These are phyloP conservation scores for Bipolaris victoriae DNA, from an alignment of 2,329 filamentous ascomycete genomes.

Conservation along the genomic window DNA sequence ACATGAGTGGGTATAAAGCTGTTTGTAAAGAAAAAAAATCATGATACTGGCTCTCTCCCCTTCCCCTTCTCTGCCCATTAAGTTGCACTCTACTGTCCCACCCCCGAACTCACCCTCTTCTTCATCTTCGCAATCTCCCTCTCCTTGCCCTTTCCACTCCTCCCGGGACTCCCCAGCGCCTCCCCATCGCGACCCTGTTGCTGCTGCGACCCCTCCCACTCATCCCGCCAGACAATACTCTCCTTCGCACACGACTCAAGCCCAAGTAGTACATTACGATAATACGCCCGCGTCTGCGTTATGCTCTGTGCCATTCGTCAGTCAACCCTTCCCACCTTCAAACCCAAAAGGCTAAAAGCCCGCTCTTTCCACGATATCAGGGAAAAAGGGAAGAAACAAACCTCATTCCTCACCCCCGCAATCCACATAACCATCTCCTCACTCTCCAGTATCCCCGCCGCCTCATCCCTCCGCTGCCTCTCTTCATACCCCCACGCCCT, in stretches of 20 bases:
- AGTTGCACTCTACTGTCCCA: neutral
- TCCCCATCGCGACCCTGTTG: conserved; percentile 10
- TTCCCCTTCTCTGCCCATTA: neutral
- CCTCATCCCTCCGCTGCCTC: conserved; percentile 38
- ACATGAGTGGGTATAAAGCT: neutral
- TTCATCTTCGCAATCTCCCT: conserved; percentile 21
- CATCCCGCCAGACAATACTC: conserved; percentile 27
- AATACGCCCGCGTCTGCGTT: conserved; percentile 39
- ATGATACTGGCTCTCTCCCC: neutral
- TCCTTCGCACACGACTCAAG: neutral
- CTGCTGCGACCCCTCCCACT: conserved; percentile 9
- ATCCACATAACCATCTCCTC: conserved; percentile 49
- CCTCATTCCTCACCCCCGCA: conserved; percentile 42
- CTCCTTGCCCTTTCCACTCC: conserved; percentile 24
- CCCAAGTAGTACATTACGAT: conserved; percentile 35
- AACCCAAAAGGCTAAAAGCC: too few relatives aligned
- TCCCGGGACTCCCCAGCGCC: conserved; percentile 17
- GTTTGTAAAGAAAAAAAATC: neutral
- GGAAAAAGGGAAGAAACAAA: conserved; percentile 14
- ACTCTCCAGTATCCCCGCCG: conserved; percentile 42
- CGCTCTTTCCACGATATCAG: too few relatives aligned
- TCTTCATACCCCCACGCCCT: conserved; percentile 31
- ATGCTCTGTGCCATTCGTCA: conserved; percentile 26
- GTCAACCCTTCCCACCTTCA: too few relatives aligned
- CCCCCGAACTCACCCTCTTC: conserved; percentile 19